phyloP scores from a whole-genome alignment of 192 early-diverging fungal genomes.

The Linderina pennispora region DNA sequence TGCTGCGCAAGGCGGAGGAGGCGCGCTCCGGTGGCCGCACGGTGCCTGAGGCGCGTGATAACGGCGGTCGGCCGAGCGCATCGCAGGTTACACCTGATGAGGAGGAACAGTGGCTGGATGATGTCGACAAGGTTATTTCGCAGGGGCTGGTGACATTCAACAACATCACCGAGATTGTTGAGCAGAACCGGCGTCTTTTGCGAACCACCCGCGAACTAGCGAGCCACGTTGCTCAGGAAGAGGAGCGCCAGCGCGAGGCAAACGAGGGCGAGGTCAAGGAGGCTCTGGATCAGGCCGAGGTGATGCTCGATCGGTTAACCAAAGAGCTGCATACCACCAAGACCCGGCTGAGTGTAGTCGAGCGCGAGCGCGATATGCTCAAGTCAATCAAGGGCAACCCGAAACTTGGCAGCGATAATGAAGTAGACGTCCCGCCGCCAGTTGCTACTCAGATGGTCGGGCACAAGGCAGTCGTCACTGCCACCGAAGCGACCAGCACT shows the following conservation, averaged over 20 bases:
- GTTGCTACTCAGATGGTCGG: background rate
- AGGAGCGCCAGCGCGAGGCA: slow-evolving; percentile 28
- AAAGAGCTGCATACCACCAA: slow-evolving; percentile 48
- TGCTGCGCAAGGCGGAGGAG: slow-evolving; percentile 51
- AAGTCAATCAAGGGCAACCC: slow-evolving; percentile 27
- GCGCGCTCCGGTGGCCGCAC: slow-evolving; percentile 42
- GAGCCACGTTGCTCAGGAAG: slow-evolving; percentile 46
- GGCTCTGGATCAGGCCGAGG: slow-evolving; percentile 50
- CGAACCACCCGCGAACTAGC: slow-evolving; percentile 54
- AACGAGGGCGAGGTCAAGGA: slow-evolving; percentile 47
- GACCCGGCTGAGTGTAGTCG: slow-evolving; percentile 44
- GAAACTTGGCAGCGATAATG: too few species aligned
- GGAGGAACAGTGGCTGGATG: slow-evolving; percentile 29
- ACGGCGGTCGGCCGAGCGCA: slow-evolving; percentile 11
- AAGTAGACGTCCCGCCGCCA: background rate
- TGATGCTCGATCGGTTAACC: slow-evolving; percentile 44
- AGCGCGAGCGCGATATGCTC: slow-evolving; percentile 56
- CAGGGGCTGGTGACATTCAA: slow-evolving; percentile 50
- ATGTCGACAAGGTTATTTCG: slow-evolving; percentile 49
- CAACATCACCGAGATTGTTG: slow-evolving; percentile 49
- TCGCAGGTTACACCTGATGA: slow-evolving; percentile 5
- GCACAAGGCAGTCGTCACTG: too few species aligned
- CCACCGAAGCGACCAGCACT: background rate
- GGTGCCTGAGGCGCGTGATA: slow-evolving; percentile 26
- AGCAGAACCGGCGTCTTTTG: slow-evolving; percentile 58